Evolutionary conservation across 1,139 yeast genomes (phyloP), one percentile per base, ranked within the genome.

Genomic region (Saccharomyces hybrid): DNA sequence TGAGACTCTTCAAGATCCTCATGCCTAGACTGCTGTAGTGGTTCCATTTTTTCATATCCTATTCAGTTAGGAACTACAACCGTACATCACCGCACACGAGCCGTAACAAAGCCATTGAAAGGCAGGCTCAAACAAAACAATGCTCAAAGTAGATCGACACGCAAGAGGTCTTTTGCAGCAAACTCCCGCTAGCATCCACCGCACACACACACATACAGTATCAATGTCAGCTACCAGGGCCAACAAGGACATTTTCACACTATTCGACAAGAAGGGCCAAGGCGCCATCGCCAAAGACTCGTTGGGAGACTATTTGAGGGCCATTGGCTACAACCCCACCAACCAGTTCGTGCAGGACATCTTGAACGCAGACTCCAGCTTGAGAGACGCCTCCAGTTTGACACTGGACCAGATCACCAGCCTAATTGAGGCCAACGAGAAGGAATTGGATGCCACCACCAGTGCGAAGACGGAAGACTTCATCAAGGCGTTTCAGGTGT

Each of bases 241-340:
- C 50, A 88, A 89, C 76, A 90, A 88, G 74, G 99, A 93, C 79
- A 97, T 97, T 27, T 95, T 95, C 73, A 95, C 98, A 34, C 83
- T 95, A 54, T 95, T 93, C 71, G 99, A 95, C 76, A 91, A 91
- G 75, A 88, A 90, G 67, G 99, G 97, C 47, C 88, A 95, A 48
- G 99, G 99, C 16, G 81, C 84, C 71, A 93, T 95, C 58, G 84
- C 97, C n/a, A 80, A 82, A 58, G 89, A 86, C 63, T 86, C 88
- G 58, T 79, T 95, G 56, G 99, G 98, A 47, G 99, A 95, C 69
- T 81, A 95, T 64, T 80, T 95, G 59, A 81, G 99, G 71, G 97
- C 99, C 3, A 93, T 93, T 58, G 99, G 99, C 34, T 98, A 93
- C 76, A 95, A 95, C 76, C 99, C 99, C 59, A 91, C 99, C 9